These are phyloP conservation scores for Pythium utonaiense DNA, from an alignment of 352 stramenopile species.

Conservation along the genomic window DNA sequence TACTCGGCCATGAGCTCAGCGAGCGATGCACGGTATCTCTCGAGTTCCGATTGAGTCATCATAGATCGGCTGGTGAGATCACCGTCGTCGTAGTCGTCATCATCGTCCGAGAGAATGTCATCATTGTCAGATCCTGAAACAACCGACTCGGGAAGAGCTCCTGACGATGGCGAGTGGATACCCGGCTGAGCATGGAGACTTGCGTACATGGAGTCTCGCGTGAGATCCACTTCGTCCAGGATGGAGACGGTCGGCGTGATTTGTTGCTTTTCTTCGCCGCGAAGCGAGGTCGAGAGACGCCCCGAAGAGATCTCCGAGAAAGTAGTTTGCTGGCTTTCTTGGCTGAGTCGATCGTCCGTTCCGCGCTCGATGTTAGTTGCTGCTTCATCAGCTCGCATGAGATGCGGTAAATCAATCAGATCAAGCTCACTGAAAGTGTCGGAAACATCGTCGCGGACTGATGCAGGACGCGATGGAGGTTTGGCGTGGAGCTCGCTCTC, in stretches of 20 bases:
- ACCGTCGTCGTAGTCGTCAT: conserved; percentile 7
- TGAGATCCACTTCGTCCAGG: neutral
- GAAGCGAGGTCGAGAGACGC: neutral
- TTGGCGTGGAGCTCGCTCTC: conserved; percentile 22
- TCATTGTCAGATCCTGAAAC: conserved; percentile 28
- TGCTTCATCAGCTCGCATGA: conserved; percentile 66
- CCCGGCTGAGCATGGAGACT: conserved; percentile 15
- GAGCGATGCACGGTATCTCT: conserved; percentile 45
- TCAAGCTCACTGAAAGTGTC: conserved; percentile 80
- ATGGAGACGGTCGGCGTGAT: neutral
- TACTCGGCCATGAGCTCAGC: conserved; percentile 69
- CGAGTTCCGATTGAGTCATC: conserved; percentile 32
- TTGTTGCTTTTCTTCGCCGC: too few species aligned
- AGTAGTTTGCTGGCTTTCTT: conserved; percentile 18
- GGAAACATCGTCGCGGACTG: conserved; percentile 50
- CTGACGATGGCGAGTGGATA: conserved; percentile 11
- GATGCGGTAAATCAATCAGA: conserved; percentile 59
- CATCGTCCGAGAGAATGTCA: conserved; percentile 1
- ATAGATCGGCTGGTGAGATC: conserved; percentile 23
- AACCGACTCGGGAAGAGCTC: conserved; percentile 5
- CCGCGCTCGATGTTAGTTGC: neutral
- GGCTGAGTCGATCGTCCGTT: conserved; percentile 25
- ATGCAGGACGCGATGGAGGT: conserved; percentile 35
- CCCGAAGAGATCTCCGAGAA: conserved; percentile 20
- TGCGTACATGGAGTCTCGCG: conserved; percentile 7